Conservation (phyloP, 371 early-diverging fungal genomes). For the Circinella umbellata region DNA sequence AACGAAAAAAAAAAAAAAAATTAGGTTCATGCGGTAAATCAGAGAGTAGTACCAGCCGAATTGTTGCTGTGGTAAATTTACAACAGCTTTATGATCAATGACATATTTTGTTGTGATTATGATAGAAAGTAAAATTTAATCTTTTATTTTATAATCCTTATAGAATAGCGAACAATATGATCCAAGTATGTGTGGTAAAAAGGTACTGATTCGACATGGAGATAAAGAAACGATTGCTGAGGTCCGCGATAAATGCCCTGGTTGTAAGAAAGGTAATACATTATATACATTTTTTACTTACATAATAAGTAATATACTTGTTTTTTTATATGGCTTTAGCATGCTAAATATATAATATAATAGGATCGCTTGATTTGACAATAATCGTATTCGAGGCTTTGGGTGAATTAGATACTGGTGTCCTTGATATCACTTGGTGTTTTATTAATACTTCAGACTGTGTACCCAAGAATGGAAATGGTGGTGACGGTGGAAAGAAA, state of each 20-base stretch:
- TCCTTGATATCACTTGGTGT: constrained; percentile 32
- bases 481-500: background rate
- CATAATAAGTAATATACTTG: constrained; percentile 12
- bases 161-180: background rate
- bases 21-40: constrained; percentile 18
- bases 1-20: too few species aligned
- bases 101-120: background rate
- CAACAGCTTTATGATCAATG: background rate
- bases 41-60: constrained; percentile 31
- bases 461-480: constrained; percentile 28
- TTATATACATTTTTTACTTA: constrained; percentile 22
- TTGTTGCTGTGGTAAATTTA: constrained; percentile 40
- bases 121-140: background rate
- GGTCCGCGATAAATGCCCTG: constrained; percentile 38
- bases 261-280: constrained; percentile 24
- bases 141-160: background rate
- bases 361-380: constrained; percentile 26
- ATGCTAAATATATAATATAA: background rate
- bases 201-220: constrained; percentile 19
- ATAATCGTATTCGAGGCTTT: constrained; percentile 25
- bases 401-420: constrained; percentile 25
- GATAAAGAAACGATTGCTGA: constrained; percentile 25
- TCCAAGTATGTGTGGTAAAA: constrained; percentile 28
- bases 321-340: background rate
- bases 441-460: constrained; percentile 33